These are phyloP conservation scores for Pachyrhizus erosus DNA, from an alignment of 306 rosid genomes.

Conservation along the genomic window DNA sequence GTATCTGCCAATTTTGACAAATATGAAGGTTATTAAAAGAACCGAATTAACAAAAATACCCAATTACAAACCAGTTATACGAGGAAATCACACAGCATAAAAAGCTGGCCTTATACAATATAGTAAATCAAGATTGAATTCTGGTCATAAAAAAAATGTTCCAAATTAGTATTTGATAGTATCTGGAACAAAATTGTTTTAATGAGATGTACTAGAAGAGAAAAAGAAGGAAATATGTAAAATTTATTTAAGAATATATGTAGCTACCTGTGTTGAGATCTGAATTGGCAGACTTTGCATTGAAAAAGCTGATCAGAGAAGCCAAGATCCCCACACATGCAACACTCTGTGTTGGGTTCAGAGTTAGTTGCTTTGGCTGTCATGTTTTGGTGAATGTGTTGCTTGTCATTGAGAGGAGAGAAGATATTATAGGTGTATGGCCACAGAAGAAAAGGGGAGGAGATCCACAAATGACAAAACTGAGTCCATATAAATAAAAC, in stretches of 20 bases:
- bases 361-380: constrained; percentile 49
- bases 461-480: constrained; percentile 49
- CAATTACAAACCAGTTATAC: background rate
- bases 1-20: constrained; percentile 56
- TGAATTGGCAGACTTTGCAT: constrained; percentile 85
- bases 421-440: constrained; percentile 31
- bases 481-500: constrained; percentile 11
- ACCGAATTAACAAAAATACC: background rate
- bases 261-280: constrained; percentile 85
- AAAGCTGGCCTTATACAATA: too few relatives aligned
- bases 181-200: too few relatives aligned
- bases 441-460: constrained; percentile 47
- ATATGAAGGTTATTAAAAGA: background rate
- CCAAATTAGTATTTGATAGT: too few relatives aligned
- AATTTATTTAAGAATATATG: background rate
- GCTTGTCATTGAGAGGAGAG: constrained; percentile 45
- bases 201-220: too few relatives aligned
- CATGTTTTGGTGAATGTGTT: constrained; percentile 38
- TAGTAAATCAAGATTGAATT: too few relatives aligned
- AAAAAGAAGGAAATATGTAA: too few relatives aligned
- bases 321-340: constrained; percentile 98
- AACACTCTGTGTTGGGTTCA: constrained; percentile 66
- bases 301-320: constrained; percentile 85
- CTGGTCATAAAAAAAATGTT: too few relatives aligned
- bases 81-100: background rate